A percentile compares a stretch with the other conserved stretches of the same genome.
Evolutionary conservation across 352 stramenopile species (phyloP).

Genomic region (Thalassiosira allenii): DNA sequence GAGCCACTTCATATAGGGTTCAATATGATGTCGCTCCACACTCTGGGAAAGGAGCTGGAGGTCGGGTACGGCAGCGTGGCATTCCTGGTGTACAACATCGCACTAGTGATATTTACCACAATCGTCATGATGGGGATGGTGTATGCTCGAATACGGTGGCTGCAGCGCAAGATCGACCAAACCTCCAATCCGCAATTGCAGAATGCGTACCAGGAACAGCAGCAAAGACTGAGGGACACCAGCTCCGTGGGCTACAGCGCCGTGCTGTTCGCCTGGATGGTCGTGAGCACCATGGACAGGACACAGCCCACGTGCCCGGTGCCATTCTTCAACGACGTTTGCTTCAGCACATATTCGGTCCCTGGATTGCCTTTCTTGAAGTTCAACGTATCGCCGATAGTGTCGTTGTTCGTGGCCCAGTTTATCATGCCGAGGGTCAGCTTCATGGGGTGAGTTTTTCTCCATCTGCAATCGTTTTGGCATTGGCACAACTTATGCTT

Average conservation of each 20-base stretch:
- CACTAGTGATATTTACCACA: constrained; percentile 68
- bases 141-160: constrained; percentile 31
- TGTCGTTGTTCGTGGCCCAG: constrained; percentile 72
- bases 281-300: constrained; percentile 64
- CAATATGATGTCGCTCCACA: constrained; percentile 78
- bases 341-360: constrained; percentile 70
- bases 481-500: too few species aligned
- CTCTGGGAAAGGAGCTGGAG: constrained; percentile 69
- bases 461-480: too few species aligned
- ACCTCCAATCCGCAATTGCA: too few species aligned
- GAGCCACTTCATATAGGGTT: constrained; percentile 80
- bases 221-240: constrained; percentile 38
- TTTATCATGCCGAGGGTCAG: constrained; percentile 74
- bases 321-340: constrained; percentile 74
- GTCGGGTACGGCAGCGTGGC: constrained; percentile 54
- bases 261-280: constrained; percentile 84
- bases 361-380: too few species aligned
- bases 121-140: constrained; percentile 64
- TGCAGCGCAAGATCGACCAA: constrained; percentile 15
- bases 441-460: too few species aligned
- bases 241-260: constrained; percentile 78
- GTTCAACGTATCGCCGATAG: constrained; percentile 71
- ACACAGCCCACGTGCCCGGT: constrained; percentile 69
- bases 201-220: constrained; percentile 11
- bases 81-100: constrained; percentile 76